These are phyloP conservation scores for Phtheirospermum japonicum DNA, from an alignment of 257 asterid genomes.

Conservation along the genomic window DNA sequence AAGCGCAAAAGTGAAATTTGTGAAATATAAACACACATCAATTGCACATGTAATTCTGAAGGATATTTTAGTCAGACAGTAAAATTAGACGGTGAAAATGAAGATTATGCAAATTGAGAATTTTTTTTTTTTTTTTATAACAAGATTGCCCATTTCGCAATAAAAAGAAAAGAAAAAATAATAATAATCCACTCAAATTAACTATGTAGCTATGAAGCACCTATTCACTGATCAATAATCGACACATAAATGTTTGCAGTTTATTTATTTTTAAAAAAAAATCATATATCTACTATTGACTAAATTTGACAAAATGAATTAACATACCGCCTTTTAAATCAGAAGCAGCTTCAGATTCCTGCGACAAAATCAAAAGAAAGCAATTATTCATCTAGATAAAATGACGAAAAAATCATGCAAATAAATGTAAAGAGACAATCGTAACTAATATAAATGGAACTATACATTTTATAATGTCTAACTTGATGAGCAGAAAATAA, in stretches of 20 bases:
- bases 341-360: slow-evolving; percentile 60
- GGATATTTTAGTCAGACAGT: neutral
- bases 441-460: slow-evolving; percentile 24
- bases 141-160: too few species aligned
- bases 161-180: too few species aligned
- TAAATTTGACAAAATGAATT: neutral
- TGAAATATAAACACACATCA: neutral
- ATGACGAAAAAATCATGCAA: neutral
- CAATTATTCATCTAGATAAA: slow-evolving; percentile 14
- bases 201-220: neutral
- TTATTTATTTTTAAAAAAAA: neutral
- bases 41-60: neutral
- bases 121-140: too few species aligned
- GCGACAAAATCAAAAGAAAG: slow-evolving; percentile 33
- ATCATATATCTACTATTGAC: neutral
- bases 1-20: neutral
- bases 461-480: slow-evolving; percentile 25
- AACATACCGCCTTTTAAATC: slow-evolving; percentile 45
- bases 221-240: neutral
- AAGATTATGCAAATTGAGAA: too few species aligned
- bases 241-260: neutral
- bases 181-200: too few species aligned
- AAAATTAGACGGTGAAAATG: neutral
- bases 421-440: neutral
- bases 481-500: neutral